Percentiles rank a stretch among this genome's conserved stretches.
These are phyloP conservation scores for Paraconiothyrium brasiliense DNA, from an alignment of 2,329 filamentous ascomycete species.

Conservation along the genomic window DNA sequence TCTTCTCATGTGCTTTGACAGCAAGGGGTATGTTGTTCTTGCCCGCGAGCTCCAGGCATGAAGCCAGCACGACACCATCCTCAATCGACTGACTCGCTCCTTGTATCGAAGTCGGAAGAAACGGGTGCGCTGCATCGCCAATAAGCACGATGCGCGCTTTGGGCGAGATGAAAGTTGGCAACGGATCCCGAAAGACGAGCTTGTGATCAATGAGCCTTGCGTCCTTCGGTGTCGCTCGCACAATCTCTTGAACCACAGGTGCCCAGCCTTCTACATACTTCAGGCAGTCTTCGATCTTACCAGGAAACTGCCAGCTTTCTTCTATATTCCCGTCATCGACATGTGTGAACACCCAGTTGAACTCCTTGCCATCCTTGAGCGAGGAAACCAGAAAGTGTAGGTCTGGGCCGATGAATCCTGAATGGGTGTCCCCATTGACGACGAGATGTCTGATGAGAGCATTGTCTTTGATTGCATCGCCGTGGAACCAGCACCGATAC, in stretches of 20 bases:
- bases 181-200: conserved; percentile 62
- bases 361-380: conserved; percentile 46
- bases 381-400: conserved; percentile 49
- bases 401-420: conserved; percentile 46
- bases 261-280: conserved; percentile 44
- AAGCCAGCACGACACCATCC: conserved; percentile 50
- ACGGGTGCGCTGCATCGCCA: conserved; percentile 64
- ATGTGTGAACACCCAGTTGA: conserved; percentile 50
- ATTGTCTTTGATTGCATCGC: conserved; percentile 38
- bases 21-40: conserved; percentile 36
- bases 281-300: conserved; percentile 42
- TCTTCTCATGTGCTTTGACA: conserved; percentile 42
- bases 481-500: conserved; percentile 57
- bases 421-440: conserved; percentile 44
- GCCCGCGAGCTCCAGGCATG: conserved; percentile 37
- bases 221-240: conserved; percentile 44
- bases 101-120: conserved; percentile 63
- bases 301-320: conserved; percentile 46
- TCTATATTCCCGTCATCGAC: conserved; percentile 51
- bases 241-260: conserved; percentile 42
- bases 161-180: conserved; percentile 62
- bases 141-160: conserved; percentile 60
- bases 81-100: conserved; percentile 65
- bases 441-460: conserved; percentile 43
- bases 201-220: conserved; percentile 61